Evolutionary conservation across 2,329 filamentous ascomycete species (phyloP).

Genomic region (Pseudocercospora fijiensis): DNA sequence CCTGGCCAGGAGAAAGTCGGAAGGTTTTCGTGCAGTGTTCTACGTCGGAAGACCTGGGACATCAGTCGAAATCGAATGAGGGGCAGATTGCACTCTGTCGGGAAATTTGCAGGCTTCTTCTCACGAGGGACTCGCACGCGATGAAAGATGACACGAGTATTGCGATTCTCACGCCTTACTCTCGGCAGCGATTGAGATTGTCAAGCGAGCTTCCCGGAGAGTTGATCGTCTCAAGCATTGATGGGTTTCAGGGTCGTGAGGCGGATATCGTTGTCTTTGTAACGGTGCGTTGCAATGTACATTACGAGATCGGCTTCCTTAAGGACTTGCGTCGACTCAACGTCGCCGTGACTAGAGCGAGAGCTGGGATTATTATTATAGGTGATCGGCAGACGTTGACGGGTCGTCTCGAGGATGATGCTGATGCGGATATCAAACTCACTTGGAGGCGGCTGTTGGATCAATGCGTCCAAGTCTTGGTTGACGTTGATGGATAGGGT

Average conservation of each 20-base stretch:
- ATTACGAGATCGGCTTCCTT: slow-evolving; percentile 11
- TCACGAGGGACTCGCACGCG: not conserved
- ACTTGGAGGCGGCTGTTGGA: no score
- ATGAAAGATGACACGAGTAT: not conserved
- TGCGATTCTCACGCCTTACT: slow-evolving; percentile 8
- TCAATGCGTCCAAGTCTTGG: no score
- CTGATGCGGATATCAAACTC: no score
- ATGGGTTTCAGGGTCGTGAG: slow-evolving; percentile 11
- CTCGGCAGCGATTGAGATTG: not conserved
- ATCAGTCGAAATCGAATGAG: slow-evolving; percentile 9
- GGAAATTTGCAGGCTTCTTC: not conserved
- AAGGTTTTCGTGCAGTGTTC: slow-evolving; percentile 9
- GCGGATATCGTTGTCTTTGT: slow-evolving; percentile 11
- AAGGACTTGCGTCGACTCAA: slow-evolving; percentile 9
- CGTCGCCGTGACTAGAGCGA: slow-evolving; percentile 12
- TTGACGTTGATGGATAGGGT: no score
- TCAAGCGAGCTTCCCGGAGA: not conserved
- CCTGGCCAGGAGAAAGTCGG: not conserved
- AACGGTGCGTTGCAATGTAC: slow-evolving; percentile 5
- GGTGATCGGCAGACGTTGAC: slow-evolving; percentile 8
- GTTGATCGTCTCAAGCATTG: slow-evolving; percentile 1
- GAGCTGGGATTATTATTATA: slow-evolving; percentile 9
- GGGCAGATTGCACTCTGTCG: slow-evolving; percentile 1
- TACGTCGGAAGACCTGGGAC: slow-evolving; percentile 6
- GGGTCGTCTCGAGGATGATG: not conserved